A percentile compares a stretch with the other conserved stretches of the same genome.
phyloP scores from a whole-genome alignment of 495 filamentous ascomycete genomes.

The Neurospora pannonica region DNA sequence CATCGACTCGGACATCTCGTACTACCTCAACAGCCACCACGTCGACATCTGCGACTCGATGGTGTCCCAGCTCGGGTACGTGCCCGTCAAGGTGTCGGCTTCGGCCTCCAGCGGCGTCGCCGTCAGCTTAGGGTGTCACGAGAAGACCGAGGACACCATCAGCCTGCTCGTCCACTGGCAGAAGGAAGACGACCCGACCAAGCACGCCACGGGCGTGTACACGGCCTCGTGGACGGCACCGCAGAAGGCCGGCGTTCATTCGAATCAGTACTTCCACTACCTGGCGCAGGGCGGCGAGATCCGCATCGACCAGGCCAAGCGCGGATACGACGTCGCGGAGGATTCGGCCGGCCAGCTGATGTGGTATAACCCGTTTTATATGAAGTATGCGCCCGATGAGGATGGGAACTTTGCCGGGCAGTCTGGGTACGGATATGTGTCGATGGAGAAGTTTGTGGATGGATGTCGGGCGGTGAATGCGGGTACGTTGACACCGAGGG shows the following conservation, averaged over 20 bases:
- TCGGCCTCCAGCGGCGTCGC: constrained; percentile 61
- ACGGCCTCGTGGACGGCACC: constrained; percentile 93
- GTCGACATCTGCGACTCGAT: constrained; percentile 85
- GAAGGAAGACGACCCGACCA: constrained; percentile 53
- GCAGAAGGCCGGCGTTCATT: constrained; percentile 83
- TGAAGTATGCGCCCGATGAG: constrained; percentile 91
- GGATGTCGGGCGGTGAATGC: constrained; percentile 71
- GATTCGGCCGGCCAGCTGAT: constrained; percentile 57
- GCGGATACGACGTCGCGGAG: constrained; percentile 87
- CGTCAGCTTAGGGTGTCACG: constrained; percentile 66
- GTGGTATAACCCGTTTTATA: constrained; percentile 95
- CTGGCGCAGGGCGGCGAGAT: constrained; percentile 79
- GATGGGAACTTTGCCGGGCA: constrained; percentile 91
- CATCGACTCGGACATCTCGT: constrained; percentile 81
- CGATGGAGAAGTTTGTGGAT: constrained; percentile 93
- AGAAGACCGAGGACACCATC: constrained; percentile 85
- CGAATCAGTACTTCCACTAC: constrained; percentile 94
- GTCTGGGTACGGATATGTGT: constrained; percentile 85
- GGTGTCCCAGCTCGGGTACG: constrained; percentile 60
- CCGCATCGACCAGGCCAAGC: constrained; percentile 84
- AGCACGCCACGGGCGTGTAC: constrained; percentile 80
- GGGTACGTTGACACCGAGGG: constrained; percentile 56
- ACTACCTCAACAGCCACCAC: constrained; percentile 92
- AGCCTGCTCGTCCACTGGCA: constrained; percentile 82
- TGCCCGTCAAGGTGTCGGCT: constrained; percentile 69